Evolutionary conservation across 1,139 yeast species (phyloP).

Genomic region (Kurtzmaniella quercitrusa): DNA sequence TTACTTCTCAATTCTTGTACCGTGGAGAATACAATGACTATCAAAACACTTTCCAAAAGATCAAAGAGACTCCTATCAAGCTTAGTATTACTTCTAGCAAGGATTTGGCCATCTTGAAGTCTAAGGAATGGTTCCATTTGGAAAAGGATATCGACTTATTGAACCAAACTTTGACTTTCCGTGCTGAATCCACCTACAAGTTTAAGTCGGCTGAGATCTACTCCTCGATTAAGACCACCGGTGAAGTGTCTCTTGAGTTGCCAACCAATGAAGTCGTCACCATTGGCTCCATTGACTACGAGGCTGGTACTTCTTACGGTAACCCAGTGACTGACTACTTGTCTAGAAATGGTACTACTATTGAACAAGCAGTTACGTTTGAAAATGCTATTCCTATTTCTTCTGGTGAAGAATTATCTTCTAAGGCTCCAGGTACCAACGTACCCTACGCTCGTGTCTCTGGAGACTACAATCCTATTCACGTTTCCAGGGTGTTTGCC

Average conservation of each 20-base stretch:
- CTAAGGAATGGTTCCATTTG: conserved; percentile 97
- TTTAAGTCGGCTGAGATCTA: conserved; percentile 74
- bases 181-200: conserved; percentile 80
- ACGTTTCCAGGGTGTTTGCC: conserved; percentile 93
- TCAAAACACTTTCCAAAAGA: conserved; percentile 88
- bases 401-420: conserved; percentile 66
- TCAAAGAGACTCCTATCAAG: conserved; percentile 83
- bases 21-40: conserved; percentile 87
- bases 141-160: conserved; percentile 68
- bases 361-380: conserved; percentile 89
- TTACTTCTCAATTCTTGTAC: conserved; percentile 91
- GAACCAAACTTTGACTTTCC: conserved; percentile 79
- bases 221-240: conserved; percentile 78
- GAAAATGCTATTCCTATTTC: conserved; percentile 89
- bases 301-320: conserved; percentile 91
- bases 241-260: conserved; percentile 81
- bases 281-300: conserved; percentile 83
- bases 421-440: conserved; percentile 81
- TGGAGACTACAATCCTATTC: conserved; percentile 98
- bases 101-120: conserved; percentile 88
- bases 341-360: conserved; percentile 84
- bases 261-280: conserved; percentile 90
- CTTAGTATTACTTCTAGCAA: conserved; percentile 67
- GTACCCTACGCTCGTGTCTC: conserved; percentile 97
- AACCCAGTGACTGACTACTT: conserved; percentile 96